These are phyloP conservation scores for Fusarium sp. DNA, from an alignment of 2,329 filamentous ascomycete genomes.

Conservation along the genomic window DNA sequence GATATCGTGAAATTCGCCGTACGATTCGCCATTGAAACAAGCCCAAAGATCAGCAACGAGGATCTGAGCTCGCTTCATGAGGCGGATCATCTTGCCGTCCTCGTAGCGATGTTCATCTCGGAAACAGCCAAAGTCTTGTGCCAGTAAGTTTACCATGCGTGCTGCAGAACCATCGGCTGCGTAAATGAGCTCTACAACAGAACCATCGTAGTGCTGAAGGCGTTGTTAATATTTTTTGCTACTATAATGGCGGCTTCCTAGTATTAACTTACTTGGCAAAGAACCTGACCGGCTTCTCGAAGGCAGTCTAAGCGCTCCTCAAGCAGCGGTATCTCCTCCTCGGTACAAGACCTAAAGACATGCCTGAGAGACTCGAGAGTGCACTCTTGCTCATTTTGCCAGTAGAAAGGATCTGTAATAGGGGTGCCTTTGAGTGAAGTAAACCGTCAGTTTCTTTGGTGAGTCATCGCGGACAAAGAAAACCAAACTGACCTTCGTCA, in stretches of 20 bases:
- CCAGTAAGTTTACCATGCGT: conserved; percentile 86
- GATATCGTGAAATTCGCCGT: conserved; percentile 88
- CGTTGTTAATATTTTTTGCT: conserved; percentile 5
- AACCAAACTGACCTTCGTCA: conserved; percentile 75
- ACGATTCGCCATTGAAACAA: conserved; percentile 85
- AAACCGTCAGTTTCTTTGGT: conserved; percentile 8
- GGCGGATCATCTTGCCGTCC: conserved; percentile 77
- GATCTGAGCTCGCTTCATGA: conserved; percentile 96
- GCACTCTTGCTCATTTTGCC: conserved; percentile 82
- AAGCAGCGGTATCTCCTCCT: conserved; percentile 89
- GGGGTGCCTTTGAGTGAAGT: conserved; percentile 72
- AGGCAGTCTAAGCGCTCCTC: conserved; percentile 82
- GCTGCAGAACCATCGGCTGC: conserved; percentile 85
- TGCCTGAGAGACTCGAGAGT: conserved; percentile 79
- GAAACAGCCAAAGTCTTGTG: conserved; percentile 86
- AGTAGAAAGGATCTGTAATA: conserved; percentile 90
- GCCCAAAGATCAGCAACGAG: conserved; percentile 97
- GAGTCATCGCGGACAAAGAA: conserved; percentile 5
- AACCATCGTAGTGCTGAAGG: conserved; percentile 78
- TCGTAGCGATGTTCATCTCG: conserved; percentile 84
- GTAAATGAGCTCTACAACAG: conserved; percentile 78
- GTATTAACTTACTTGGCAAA: conserved; percentile 75
- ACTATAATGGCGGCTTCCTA: too few species aligned
- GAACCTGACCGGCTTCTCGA: conserved; percentile 83
- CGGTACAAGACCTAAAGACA: conserved; percentile 88